Evolutionary conservation across 306 rosid genomes (phyloP).

Genomic region (Parietaria judaica): DNA sequence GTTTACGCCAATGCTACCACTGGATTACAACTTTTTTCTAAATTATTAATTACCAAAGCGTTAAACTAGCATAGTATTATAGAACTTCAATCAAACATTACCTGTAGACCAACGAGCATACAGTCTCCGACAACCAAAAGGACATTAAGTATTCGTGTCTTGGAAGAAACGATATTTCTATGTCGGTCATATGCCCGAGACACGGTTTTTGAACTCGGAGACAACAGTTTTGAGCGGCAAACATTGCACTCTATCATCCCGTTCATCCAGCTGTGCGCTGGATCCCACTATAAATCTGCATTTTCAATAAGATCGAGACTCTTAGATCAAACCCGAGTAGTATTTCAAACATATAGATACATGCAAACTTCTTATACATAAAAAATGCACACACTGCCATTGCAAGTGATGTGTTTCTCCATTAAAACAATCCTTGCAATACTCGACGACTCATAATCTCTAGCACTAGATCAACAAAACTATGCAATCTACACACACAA

Average conservation of each 20-base stretch:
- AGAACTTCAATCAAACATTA: constrained; percentile 9
- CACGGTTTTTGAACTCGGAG: constrained; percentile 53
- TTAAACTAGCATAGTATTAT: not conserved
- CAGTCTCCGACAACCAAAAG: constrained; percentile 96
- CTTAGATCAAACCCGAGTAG: not conserved
- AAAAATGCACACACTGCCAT: too few species aligned
- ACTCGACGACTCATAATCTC: not conserved
- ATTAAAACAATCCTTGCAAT: too few species aligned
- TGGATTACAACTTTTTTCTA: too few species aligned
- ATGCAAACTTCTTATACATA: too few species aligned
- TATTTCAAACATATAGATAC: not conserved
- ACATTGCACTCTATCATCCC: constrained; percentile 97
- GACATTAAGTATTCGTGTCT: constrained; percentile 71
- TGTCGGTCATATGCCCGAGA: constrained; percentile 90
- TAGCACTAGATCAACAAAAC: not conserved
- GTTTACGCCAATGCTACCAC: too few species aligned
- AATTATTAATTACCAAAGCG: not conserved
- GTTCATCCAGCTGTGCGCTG: constrained; percentile 41
- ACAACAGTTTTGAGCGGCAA: constrained; percentile 83
- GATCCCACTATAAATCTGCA: constrained; percentile 14
- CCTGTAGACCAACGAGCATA: constrained; percentile 93
- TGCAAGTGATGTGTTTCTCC: too few species aligned
- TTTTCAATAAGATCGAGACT: constrained; percentile 4
- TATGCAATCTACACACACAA: not conserved
- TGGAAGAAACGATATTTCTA: constrained; percentile 65